Conservation (phyloP, 1,284 basidiomycete species). For the Sparassis latifolia region DNA sequence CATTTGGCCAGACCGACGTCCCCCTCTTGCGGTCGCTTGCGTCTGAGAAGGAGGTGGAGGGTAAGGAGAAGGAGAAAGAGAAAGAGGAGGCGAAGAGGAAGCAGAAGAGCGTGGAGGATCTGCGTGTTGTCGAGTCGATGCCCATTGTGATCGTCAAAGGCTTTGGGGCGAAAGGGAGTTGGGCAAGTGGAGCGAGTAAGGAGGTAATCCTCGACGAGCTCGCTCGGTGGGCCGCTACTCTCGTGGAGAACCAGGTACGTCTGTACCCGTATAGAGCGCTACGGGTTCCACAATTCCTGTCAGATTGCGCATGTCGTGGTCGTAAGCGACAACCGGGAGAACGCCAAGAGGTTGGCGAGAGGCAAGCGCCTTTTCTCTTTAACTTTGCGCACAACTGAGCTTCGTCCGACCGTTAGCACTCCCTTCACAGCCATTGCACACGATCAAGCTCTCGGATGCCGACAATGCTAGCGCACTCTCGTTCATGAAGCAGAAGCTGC, state of each 20-base stretch:
- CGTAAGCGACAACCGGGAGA: conserved; percentile 85
- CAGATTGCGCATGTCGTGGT: conserved; percentile 90
- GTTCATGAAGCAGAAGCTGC: conserved; percentile 79
- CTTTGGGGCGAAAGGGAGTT: conserved; percentile 58
- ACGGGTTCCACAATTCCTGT: too few relatives aligned
- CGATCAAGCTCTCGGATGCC: conserved; percentile 79
- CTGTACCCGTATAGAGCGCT: too few relatives aligned
- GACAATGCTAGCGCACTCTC: conserved; percentile 74
- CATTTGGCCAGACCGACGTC: conserved; percentile 35
- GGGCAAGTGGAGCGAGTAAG: conserved; percentile 53
- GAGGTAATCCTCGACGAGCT: conserved; percentile 75
- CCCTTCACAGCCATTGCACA: conserved; percentile 79
- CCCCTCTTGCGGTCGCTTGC: conserved; percentile 6
- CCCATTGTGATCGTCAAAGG: conserved; percentile 86
- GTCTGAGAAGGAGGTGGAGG: conserved; percentile 4
- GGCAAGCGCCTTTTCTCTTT: conserved; percentile 33
- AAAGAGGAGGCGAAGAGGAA: conserved; percentile 25
- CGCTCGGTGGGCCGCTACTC: conserved; percentile 79
- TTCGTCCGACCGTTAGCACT: conserved; percentile 47
- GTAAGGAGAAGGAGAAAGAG: conserved; percentile 17
- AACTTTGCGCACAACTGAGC: background rate
- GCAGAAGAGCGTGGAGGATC: conserved; percentile 33
- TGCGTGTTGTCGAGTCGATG: conserved; percentile 51
- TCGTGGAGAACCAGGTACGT: conserved; percentile 67
- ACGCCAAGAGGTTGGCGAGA: conserved; percentile 78